Conservation (phyloP, 345 rosid genomes). For the Euphorbia peplus region DNA sequence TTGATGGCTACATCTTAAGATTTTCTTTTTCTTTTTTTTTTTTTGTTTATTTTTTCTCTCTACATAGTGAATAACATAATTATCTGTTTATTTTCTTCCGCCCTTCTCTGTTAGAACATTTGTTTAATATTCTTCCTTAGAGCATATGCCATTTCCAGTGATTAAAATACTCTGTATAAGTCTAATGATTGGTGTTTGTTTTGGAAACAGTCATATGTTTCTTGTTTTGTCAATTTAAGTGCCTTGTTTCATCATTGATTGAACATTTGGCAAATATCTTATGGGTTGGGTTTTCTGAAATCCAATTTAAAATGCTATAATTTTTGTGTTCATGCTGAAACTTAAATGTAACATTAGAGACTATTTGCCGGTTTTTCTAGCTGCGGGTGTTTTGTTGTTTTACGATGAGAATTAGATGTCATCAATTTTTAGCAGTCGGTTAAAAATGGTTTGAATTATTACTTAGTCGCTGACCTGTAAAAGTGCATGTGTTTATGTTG, state of each 20-base stretch:
- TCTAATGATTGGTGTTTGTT: background rate
- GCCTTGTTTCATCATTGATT: background rate
- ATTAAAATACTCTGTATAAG: background rate
- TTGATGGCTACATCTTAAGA: background rate
- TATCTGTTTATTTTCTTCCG: background rate
- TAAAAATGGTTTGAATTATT: too few relatives aligned
- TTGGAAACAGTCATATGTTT: background rate
- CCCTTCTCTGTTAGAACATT: background rate
- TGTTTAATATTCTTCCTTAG: background rate
- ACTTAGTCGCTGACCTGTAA: too few relatives aligned
- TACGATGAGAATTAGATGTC: too few relatives aligned
- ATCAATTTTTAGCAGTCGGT: too few relatives aligned
- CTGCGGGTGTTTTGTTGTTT: too few relatives aligned
- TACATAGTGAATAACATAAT: background rate
- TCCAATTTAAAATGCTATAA: background rate
- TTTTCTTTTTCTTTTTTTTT: too few relatives aligned
- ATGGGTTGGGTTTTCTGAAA: background rate
- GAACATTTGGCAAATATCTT: too few relatives aligned
- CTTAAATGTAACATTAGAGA: too few relatives aligned
- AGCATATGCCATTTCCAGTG: constrained; percentile 8
- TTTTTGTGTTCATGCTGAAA: too few relatives aligned
- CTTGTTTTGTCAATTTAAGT: background rate
- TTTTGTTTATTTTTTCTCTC: too few relatives aligned
- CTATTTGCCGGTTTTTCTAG: too few relatives aligned
- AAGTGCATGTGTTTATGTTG: too few relatives aligned